Evolutionary conservation across 2,329 filamentous ascomycete species (phyloP), one percentile per base, ranked within the genome.

Genomic region (Fusarium keratoplasticum): DNA sequence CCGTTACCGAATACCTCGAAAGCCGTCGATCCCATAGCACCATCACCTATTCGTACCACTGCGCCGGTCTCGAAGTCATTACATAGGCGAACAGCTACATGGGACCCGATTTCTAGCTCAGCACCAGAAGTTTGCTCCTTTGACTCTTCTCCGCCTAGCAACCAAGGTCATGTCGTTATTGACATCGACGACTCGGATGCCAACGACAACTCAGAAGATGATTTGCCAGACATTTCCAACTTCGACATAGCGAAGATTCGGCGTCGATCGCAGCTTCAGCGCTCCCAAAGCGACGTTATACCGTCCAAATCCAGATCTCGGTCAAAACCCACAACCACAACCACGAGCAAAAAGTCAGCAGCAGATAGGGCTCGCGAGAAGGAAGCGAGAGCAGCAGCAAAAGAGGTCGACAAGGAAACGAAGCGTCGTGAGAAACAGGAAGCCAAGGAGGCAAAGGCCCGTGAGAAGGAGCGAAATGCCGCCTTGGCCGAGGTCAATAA

Each of bases 401-500:
- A 85, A 69, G 88, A 89, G 25, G 84, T 83, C 0, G 89, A 91
- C 55, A 89, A 87, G 67, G 88, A 89, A 69, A 84, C 83, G 25
- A 89, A 90, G 73, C 87, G 88, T 40, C 81, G 84, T 4, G 89
- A 92, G 66, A 91, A 87, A 58, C 87, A 91, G 64, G 82, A 85
- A 1, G 87, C 88, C 58, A 93, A 90, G 76, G 90, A 91, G 65
- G 86, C 89, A 60, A 93, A 89, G 72, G 87, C 86, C 0, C 83
- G 84, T 8, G 90, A 94, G 73, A 94, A 92, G 76, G 88, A 91
- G 72, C 85, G 86, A 4, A 90, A 89, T 13, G 89, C 89, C 8
- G 92, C 94, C 9, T 83, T 95, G 25, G 90, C 90, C 4, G 91
- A 94, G 71, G 93, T 91, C 47, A 96, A 96, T 82, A 94, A 92